Conservation (phyloP, 2,329 filamentous ascomycete genomes). For the Hypocreales sp. region DNA sequence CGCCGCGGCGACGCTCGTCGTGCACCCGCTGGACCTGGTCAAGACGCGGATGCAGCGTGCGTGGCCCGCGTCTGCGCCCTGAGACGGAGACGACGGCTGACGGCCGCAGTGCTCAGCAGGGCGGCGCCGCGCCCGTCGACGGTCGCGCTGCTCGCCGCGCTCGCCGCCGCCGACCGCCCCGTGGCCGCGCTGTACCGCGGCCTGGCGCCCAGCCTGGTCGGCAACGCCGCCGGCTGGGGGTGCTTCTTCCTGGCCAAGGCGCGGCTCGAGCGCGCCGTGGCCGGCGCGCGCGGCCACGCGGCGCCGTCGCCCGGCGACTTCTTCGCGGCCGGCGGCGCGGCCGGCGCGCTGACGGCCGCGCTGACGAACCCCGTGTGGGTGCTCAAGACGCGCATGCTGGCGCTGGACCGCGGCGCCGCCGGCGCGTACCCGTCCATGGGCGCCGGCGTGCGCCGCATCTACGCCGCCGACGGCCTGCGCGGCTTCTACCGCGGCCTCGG, state of each 20-base stretch:
- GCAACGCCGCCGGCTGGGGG: slow-evolving; percentile 82
- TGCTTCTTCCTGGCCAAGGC: slow-evolving; percentile 76
- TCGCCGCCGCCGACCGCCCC: slow-evolving; percentile 35
- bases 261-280: slow-evolving; percentile 31
- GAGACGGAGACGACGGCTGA: no score
- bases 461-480: slow-evolving; percentile 51
- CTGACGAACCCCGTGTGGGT: slow-evolving; percentile 97
- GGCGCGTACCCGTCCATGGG: slow-evolving; percentile 73
- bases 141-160: slow-evolving; percentile 33
- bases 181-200: slow-evolving; percentile 72
- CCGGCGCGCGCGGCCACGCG: slow-evolving; percentile 8
- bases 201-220: slow-evolving; percentile 75
- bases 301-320: slow-evolving; percentile 48
- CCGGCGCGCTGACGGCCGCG: slow-evolving; percentile 60
- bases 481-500: slow-evolving; percentile 83
- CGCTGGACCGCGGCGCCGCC: slow-evolving; percentile 55
- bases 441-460: slow-evolving; percentile 52
- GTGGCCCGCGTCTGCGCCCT: no score
- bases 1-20: slow-evolving; percentile 67
- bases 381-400: slow-evolving; percentile 92
- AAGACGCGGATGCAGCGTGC: slow-evolving; percentile 89
- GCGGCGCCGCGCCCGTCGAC: slow-evolving; percentile 27
- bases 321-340: slow-evolving; percentile 58
- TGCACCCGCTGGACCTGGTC: slow-evolving; percentile 88
- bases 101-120: no score